phyloP scores from a whole-genome alignment of 768 basidiomycete genomes.

The Panaeolus cyanescens region DNA sequence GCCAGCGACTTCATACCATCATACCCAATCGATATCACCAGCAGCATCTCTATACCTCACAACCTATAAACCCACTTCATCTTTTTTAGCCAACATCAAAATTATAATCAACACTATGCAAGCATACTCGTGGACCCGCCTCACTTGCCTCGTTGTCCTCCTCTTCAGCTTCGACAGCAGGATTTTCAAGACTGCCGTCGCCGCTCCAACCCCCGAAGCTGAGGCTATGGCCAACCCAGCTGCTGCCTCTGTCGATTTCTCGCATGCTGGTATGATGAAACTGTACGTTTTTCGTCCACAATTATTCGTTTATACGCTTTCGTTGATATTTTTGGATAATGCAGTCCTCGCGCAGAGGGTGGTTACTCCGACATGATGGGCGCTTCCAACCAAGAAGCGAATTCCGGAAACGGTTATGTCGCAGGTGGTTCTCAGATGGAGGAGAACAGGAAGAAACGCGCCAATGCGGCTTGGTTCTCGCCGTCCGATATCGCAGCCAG shows the following conservation, averaged over 20 bases:
- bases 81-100: background rate
- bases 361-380: background rate
- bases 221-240: constrained; percentile 19
- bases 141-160: background rate
- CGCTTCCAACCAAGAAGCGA: background rate
- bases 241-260: constrained; percentile 15
- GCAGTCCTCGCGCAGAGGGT: background rate
- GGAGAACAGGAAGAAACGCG: background rate
- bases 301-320: background rate
- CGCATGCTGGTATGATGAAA: constrained; percentile 22
- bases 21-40: background rate
- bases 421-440: background rate
- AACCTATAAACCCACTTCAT: no score
- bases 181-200: constrained; percentile 24
- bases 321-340: background rate
- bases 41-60: background rate
- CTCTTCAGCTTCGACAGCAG: constrained; percentile 36
- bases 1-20: background rate
- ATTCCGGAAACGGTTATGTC: background rate
- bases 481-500: background rate
- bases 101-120: background rate
- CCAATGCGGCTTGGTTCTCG: background rate
- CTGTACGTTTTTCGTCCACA: background rate
- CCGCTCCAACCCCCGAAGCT: background rate
- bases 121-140: background rate